phyloP scores from a whole-genome alignment of 768 basidiomycete species.

The Lactifluus pinguis region DNA sequence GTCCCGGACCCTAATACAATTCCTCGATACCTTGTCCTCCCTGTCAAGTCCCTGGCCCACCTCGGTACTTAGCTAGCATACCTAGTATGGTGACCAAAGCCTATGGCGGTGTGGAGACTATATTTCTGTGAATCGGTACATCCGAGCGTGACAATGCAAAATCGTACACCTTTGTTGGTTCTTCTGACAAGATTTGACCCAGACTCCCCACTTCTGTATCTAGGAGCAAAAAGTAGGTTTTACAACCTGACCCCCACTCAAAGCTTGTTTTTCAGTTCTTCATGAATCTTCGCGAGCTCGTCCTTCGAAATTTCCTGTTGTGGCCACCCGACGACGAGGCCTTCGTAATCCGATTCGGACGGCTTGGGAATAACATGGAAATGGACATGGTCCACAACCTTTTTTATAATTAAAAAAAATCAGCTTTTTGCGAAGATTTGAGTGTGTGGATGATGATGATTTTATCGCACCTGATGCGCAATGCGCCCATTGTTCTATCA shows the following conservation, averaged over 20 bases:
- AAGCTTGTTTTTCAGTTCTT: slow-evolving; percentile 51
- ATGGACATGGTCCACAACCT: slow-evolving; percentile 82
- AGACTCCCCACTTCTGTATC: too few species aligned
- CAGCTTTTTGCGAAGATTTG: too few species aligned
- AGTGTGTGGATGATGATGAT: too few species aligned
- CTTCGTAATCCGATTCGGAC: slow-evolving; percentile 47
- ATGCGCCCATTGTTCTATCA: slow-evolving; percentile 59
- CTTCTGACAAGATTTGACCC: too few species aligned
- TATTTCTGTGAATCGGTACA: too few species aligned
- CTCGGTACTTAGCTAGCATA: background rate
- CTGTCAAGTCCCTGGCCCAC: background rate
- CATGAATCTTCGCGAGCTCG: slow-evolving; percentile 48
- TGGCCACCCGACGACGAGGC: slow-evolving; percentile 81
- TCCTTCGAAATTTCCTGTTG: slow-evolving; percentile 48
- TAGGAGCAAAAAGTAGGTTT: too few species aligned
- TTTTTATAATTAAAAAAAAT: background rate
- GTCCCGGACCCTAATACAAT: background rate
- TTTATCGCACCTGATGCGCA: slow-evolving; percentile 34
- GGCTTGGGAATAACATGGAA: slow-evolving; percentile 95
- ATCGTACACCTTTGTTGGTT: too few species aligned
- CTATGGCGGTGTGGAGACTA: too few species aligned
- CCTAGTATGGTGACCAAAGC: too few species aligned
- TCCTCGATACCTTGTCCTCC: background rate
- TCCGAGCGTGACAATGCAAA: too few species aligned
- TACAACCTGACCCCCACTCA: slow-evolving; percentile 21